These are phyloP conservation scores for Colletotrichum sp. DNA, from an alignment of 2,329 filamentous ascomycete genomes.

Conservation along the genomic window DNA sequence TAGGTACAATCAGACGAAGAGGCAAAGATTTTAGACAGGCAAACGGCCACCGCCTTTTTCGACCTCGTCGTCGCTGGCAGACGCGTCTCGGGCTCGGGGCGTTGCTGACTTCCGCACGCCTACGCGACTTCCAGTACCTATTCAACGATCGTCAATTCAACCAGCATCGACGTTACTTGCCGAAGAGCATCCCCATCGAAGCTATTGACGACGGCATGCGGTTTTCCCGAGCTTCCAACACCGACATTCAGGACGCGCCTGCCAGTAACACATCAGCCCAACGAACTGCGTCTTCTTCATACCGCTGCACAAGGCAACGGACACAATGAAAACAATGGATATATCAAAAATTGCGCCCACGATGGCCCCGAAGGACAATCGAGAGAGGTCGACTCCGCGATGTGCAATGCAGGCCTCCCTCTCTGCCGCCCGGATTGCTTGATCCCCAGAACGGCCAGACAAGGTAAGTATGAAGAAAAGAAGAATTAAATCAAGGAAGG, in stretches of 20 bases:
- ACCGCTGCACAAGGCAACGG: constrained; percentile 22
- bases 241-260: no score
- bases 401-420: constrained; percentile 59
- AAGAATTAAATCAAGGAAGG: no score
- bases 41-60: neutral
- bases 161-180: no score
- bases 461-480: constrained; percentile 57
- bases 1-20: neutral
- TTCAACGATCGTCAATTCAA: no score
- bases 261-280: no score
- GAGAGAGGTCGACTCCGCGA: constrained; percentile 26
- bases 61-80: neutral
- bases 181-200: no score
- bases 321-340: constrained; percentile 25
- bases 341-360: constrained; percentile 20
- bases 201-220: no score
- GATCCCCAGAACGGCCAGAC: constrained; percentile 44
- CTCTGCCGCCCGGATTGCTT: constrained; percentile 45
- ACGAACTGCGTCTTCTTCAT: neutral
- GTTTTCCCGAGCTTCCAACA: no score
- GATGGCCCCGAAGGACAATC: constrained; percentile 23
- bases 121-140: no score
- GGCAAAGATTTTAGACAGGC: neutral
- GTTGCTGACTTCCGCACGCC: neutral
- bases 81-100: neutral